Evolutionary conservation across 805 yeast genomes (phyloP), one percentile per base, ranked within the genome.

Genomic region (Candida ipomoeae): DNA sequence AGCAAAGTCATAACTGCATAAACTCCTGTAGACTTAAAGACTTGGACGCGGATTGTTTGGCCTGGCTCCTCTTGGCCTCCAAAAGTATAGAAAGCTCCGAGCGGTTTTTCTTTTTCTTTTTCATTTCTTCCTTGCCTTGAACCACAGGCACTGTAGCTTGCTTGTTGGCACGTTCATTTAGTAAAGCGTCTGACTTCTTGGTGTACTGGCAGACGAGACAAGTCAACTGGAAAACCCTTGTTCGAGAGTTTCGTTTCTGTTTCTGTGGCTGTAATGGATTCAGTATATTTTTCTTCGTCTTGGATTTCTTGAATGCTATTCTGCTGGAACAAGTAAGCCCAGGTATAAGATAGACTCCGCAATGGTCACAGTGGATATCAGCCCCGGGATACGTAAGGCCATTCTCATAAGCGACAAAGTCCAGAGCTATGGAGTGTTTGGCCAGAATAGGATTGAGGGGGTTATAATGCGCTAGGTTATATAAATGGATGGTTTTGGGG

Each of bases 1-100:
- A 23, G 46, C 36, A 6, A 46, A 17, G 15, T 31, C 31, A 46
- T 7, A 17, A 46, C 33, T 48, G 52, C 79, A 80, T 72, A 55
- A 80, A 79, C 48, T 77, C 81, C 66, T 75, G 77, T 36, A 82
- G 63, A 56, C 76, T 75, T 26, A 81, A 63, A 0, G 78, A 58
- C n/a, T 15, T 44, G 39, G 64, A 63, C 11, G 62, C 59, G 34
- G 58, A 62, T 34, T 59, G 65, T 20, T 62, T 57, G 48, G 62
- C 63, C 52, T 69, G 29, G 36, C 21, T 67, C 26, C 66, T 69
- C 40, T 68, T 66, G 52, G 72, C 74, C 61, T 75, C 79, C 47
- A 67, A 65, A 33, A 67, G 65, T 35, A 81, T 61, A 52, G 80
- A 57, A 49, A 63, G 71, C 2, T 73, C 63, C 23, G 80, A 62